Conservation (phyloP, 805 yeast species). For the Candida saitoana region DNA sequence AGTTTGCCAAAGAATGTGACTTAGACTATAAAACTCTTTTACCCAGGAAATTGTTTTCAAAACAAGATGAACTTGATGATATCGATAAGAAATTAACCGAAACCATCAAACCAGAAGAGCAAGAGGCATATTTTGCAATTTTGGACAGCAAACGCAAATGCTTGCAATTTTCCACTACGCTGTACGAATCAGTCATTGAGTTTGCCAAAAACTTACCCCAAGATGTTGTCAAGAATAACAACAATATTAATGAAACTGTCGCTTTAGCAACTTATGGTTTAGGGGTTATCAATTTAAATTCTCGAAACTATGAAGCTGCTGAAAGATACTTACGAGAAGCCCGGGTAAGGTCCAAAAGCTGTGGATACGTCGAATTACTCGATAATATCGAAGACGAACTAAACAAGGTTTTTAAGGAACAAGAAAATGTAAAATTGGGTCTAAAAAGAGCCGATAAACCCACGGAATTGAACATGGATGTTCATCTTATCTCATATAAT, state of each 20-base stretch:
- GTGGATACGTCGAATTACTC: slow-evolving; percentile 60
- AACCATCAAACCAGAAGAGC: slow-evolving; percentile 17
- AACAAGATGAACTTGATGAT: slow-evolving; percentile 5
- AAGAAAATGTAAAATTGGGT: slow-evolving; percentile 13
- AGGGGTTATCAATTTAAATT: slow-evolving; percentile 73
- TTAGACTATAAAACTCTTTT: slow-evolving; percentile 17
- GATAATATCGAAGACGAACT: slow-evolving; percentile 65
- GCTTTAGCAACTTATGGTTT: slow-evolving; percentile 82
- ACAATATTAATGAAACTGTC: slow-evolving; percentile 53
- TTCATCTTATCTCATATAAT: slow-evolving; percentile 15
- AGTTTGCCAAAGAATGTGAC: slow-evolving; percentile 23
- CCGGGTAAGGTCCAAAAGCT: slow-evolving; percentile 61
- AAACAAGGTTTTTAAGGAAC: slow-evolving; percentile 44
- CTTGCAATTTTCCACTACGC: slow-evolving; percentile 26
- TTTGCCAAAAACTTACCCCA: slow-evolving; percentile 29
- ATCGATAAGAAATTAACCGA: slow-evolving; percentile 3
- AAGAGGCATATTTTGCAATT: slow-evolving; percentile 15
- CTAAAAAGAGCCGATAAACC: slow-evolving; percentile 4
- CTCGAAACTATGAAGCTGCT: slow-evolving; percentile 53
- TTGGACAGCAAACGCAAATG: slow-evolving; percentile 20
- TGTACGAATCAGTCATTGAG: slow-evolving; percentile 33
- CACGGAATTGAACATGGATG: slow-evolving; percentile 23
- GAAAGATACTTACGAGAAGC: slow-evolving; percentile 63
- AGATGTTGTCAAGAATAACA: slow-evolving; percentile 17
- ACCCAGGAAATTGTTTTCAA: slow-evolving; percentile 8